A percentile compares a stretch with the other conserved stretches of the same genome.
phyloP scores from a whole-genome alignment of 495 filamentous ascomycete species.

The Wilcoxina mikolae region DNA sequence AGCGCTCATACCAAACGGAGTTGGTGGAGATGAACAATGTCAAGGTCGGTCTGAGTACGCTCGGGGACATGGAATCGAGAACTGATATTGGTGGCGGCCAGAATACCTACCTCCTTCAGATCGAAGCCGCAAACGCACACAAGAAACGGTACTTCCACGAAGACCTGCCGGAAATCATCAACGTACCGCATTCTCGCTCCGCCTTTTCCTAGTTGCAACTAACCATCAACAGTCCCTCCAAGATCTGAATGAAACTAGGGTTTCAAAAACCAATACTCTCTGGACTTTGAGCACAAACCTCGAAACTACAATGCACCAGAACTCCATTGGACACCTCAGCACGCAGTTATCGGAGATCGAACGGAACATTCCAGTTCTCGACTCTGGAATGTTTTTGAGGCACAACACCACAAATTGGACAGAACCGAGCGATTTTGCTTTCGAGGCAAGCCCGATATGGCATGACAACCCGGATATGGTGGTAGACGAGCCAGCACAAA shows the following conservation, averaged over 20 bases:
- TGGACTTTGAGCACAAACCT: slow-evolving; percentile 69
- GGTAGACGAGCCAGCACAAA: slow-evolving; percentile 67
- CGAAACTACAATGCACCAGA: slow-evolving; percentile 57
- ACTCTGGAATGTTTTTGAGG: slow-evolving; percentile 92
- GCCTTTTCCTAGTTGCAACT: slow-evolving; percentile 12
- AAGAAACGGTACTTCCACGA: slow-evolving; percentile 95
- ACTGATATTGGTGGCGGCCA: slow-evolving; percentile 28
- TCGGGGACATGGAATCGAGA: not conserved
- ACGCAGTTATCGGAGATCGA: slow-evolving; percentile 67
- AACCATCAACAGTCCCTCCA: slow-evolving; percentile 46
- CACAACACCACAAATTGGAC: slow-evolving; percentile 72
- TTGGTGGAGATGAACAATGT: slow-evolving; percentile 85
- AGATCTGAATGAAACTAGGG: slow-evolving; percentile 79
- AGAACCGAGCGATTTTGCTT: slow-evolving; percentile 67
- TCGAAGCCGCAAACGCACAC: slow-evolving; percentile 90
- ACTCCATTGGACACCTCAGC: slow-evolving; percentile 53
- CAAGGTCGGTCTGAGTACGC: slow-evolving; percentile 42
- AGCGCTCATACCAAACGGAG: slow-evolving; percentile 79
- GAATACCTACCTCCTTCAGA: slow-evolving; percentile 89
- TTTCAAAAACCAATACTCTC: slow-evolving; percentile 62
- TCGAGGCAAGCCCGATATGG: slow-evolving; percentile 95
- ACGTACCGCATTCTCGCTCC: slow-evolving; percentile 45
- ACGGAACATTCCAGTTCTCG: slow-evolving; percentile 71
- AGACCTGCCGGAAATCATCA: slow-evolving; percentile 84
- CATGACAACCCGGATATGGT: slow-evolving; percentile 79